Base-by-base conservation (phyloP, 345 rosid species). In the Eucalyptus coolabah region DNA sequence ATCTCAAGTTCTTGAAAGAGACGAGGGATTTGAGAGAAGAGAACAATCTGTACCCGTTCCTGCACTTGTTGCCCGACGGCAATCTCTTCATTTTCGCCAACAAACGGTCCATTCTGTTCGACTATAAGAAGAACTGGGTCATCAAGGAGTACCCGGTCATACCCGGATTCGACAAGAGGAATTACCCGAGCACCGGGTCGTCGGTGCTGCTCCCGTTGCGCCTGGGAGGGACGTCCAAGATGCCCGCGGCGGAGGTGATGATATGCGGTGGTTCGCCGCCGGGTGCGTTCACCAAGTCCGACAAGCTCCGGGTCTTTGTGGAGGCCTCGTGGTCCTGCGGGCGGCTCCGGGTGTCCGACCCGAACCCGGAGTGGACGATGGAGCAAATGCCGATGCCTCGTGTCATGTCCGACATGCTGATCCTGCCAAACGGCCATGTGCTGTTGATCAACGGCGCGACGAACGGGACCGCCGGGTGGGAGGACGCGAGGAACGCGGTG, bases 381-480 rank as follows among this genome's bases (percentile, higher is more conserved):
- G 98, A 97, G 93, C 80, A 80, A 51, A 97, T 97, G 99, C 99
- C 98, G 5, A 91, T 91, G 88, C 96, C 97, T 80, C 96, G 98
- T 67, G 95, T 96, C 90, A 96, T 95, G 97, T 87, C 91, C 21
- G 98, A 96, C 77, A 95, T 97, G 98, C 13, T 96, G 37, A 56
- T 97, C 15, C 87, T 96, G 83, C 98, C 98, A 2, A 93, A 89
- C 56, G 97, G 97, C 6, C 93, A 94, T 60, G 92, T 96, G 47
- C 87, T 97, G 47, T 89, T 97, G 50, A 93, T 97, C 87, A 97
- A 96, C 89, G 97, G 98, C 42, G 98, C 97, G 1, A 53, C 93
- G 1, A 96, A 95, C 40, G 99, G 99, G 37, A 96, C 96, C 3
- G 98, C 98, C 1, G 99, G 99, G 12, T 96, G 98, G 98, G 96